Evolutionary conservation across 352 stramenopile genomes (phyloP), one percentile per base, ranked within the genome.

Genomic region (Globisporangium takayamanum): DNA sequence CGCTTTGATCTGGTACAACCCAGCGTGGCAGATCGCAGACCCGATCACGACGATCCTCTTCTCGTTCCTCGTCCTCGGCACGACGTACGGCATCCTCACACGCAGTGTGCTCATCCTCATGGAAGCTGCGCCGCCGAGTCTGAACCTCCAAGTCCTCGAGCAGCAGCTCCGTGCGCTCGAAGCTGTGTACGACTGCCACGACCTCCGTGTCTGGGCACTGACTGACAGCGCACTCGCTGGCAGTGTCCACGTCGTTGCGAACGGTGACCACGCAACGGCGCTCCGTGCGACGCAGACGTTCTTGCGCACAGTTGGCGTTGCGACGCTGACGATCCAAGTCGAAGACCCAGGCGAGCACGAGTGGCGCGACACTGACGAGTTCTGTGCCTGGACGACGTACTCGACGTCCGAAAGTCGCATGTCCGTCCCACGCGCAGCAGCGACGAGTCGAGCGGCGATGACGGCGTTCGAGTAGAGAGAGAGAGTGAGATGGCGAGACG

Each of bases 151-250:
- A 30, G 46, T 72, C 10, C 67, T 89, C 14, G 81, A 91, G 70
- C 81, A 76, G 50, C 71, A 73, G 18, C 65, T 91, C 26, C 81
- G 81, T 28, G 67, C 76, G 16, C 67, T 91, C 26, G 67, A 76
- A 26, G 59, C 80, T 11, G 95, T 99, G 5, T 89, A 87, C 41
- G 86, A 98, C 68, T 91, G 98, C 26, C 97, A 99, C 73, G 94
- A 99, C 68, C 70, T 99, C n/a, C 96, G 98, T 69, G 88, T 99
- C 49, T 99, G 97, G 97, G 92, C 80, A 45, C 84, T 99, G 52
- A 97, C 91, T 0, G 81, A 98, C 42, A 89, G 93, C 4, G 60
- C 88, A 39, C 83, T 80, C 20, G 82, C 88, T 5, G 74, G 98
- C 20, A 97, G 89, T 55, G 92, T 98, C n/a, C 97, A 99, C 50